Evolutionary conservation across 2,329 filamentous ascomycete genomes (phyloP).

Genomic region (Stemphylium lycopersici): DNA sequence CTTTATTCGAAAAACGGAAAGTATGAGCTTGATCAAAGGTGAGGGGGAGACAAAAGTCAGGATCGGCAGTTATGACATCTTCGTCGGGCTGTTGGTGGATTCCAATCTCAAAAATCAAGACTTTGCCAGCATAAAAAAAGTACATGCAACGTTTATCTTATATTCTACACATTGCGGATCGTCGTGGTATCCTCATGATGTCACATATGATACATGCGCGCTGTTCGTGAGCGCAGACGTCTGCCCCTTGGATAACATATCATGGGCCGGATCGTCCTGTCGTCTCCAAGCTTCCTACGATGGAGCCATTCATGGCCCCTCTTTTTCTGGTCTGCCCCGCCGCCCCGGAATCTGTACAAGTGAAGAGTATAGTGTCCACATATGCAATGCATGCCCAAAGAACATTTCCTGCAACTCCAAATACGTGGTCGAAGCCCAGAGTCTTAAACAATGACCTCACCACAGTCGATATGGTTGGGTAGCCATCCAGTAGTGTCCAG

Average conservation of each 20-base stretch:
- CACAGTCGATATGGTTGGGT: constrained; percentile 63
- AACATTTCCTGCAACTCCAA: constrained; percentile 20
- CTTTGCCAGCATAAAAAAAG: not conserved
- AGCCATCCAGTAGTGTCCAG: constrained; percentile 54
- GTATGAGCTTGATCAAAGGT: no score
- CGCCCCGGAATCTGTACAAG: constrained; percentile 19
- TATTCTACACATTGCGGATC: constrained; percentile 21
- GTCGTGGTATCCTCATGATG: constrained; percentile 20
- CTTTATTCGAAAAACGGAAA: no score
- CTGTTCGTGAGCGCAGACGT: constrained; percentile 6
- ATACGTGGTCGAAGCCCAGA: constrained; percentile 19
- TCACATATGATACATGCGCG: constrained; percentile 29
- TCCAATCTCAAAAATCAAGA: no score
- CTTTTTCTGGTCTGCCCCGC: not conserved
- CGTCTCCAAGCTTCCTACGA: not conserved
- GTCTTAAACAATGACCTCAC: constrained; percentile 59
- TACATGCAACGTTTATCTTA: constrained; percentile 13
- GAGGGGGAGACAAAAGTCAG: no score
- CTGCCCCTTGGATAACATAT: not conserved
- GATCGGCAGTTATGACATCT: no score
- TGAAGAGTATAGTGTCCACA: constrained; percentile 19
- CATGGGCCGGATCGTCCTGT: constrained; percentile 2
- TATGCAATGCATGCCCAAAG: constrained; percentile 16
- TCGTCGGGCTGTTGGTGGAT: no score
- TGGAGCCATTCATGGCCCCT: not conserved